These are phyloP conservation scores for Skeletonema tropicum DNA, from an alignment of 108 stramenopile species.

Conservation along the genomic window DNA sequence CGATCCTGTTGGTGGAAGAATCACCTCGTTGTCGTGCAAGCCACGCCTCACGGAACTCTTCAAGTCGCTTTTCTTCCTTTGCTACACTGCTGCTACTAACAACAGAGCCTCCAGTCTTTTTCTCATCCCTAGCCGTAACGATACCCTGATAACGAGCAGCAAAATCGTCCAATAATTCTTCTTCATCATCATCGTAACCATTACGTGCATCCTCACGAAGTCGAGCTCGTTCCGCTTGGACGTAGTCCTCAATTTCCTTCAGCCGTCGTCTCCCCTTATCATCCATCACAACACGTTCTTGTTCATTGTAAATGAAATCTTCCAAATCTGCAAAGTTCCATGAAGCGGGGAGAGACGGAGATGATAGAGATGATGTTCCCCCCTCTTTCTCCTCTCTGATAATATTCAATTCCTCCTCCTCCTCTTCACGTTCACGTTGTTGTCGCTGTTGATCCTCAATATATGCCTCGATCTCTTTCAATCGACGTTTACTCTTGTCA, in stretches of 20 bases:
- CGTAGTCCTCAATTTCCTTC: not conserved
- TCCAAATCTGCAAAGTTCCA: constrained; percentile 5
- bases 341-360: not conserved
- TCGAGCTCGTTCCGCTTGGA: not conserved
- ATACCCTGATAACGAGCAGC: not conserved
- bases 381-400: not conserved
- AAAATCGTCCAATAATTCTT: constrained; percentile 12
- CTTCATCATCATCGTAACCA: not conserved
- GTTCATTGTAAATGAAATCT: not conserved
- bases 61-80: constrained; percentile 4
- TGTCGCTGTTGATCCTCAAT: not conserved
- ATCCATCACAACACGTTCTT: not conserved
- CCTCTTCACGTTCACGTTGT: not conserved
- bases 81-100: not conserved
- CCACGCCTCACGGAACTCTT: constrained; percentile 2
- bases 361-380: not conserved
- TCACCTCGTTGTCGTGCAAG: constrained; percentile 1
- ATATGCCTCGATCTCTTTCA: not conserved
- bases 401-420: not conserved
- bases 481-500: not conserved
- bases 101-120: not conserved
- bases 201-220: not conserved
- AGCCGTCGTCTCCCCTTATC: not conserved
- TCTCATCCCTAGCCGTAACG: not conserved
- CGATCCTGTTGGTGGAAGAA: not conserved